These are phyloP conservation scores for Fusarium sarcochroum DNA, from an alignment of 2,329 filamentous ascomycete species.

Conservation along the genomic window DNA sequence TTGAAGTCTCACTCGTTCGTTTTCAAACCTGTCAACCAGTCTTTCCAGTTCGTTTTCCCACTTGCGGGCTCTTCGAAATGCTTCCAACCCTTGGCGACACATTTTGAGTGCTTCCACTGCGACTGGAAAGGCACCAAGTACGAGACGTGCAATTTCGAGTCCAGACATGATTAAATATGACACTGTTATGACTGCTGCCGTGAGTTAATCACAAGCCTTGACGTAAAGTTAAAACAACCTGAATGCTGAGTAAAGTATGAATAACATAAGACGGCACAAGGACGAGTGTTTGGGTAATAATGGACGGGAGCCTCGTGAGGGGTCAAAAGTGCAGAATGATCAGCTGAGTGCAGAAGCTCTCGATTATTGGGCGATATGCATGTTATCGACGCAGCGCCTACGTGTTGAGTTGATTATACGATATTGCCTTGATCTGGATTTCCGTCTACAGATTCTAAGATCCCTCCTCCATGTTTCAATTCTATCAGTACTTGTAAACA, in stretches of 20 bases:
- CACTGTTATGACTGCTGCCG: too few species aligned
- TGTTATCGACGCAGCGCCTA: background rate
- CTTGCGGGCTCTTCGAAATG: background rate
- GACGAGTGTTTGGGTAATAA: background rate
- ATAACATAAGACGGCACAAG: background rate
- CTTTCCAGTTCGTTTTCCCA: background rate
- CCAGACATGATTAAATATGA: background rate
- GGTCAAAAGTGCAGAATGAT: background rate
- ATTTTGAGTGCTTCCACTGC: background rate
- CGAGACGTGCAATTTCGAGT: fast-evolving
- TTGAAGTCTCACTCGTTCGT: background rate
- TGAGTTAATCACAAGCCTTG: too few species aligned
- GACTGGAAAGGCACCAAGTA: background rate
- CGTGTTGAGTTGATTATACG: too few species aligned
- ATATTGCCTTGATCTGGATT: background rate
- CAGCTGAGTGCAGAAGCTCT: background rate
- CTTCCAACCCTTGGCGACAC: fast-evolving
- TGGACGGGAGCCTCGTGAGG: background rate
- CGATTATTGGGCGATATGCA: background rate
- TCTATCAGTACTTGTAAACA: too few species aligned
- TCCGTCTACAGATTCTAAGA: too few species aligned
- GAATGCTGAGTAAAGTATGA: too few species aligned
- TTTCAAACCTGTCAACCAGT: background rate
- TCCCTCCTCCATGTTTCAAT: too few species aligned
- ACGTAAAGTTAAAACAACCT: too few species aligned